These are phyloP conservation scores for Podospora australis DNA, from an alignment of 495 filamentous ascomycete genomes.

Conservation along the genomic window DNA sequence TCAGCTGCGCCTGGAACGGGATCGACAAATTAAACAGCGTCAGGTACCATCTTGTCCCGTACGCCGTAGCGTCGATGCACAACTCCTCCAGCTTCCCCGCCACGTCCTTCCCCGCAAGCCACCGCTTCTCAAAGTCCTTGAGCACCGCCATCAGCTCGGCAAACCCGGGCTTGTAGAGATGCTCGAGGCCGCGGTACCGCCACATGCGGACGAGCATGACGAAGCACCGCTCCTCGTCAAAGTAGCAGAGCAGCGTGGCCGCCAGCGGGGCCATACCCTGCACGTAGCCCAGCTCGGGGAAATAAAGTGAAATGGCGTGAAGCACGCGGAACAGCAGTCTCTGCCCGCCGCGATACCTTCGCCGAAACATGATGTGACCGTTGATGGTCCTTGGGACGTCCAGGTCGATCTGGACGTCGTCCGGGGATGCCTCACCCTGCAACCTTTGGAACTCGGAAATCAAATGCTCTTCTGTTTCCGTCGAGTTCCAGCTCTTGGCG, in stretches of 20 bases:
- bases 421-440: conserved; percentile 65
- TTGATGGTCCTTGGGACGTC: conserved; percentile 95
- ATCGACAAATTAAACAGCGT: conserved; percentile 97
- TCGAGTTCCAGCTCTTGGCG: conserved; percentile 56
- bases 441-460: conserved; percentile 62
- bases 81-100: conserved; percentile 72
- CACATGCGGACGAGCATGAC: conserved; percentile 92
- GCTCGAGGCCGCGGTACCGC: conserved; percentile 78
- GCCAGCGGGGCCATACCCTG: conserved; percentile 96
- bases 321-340: conserved; percentile 88
- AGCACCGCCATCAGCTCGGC: conserved; percentile 81
- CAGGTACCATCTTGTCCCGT: conserved; percentile 95
- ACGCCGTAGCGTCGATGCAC: conserved; percentile 77
- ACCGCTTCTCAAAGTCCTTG: conserved; percentile 78
- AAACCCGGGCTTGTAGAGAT: conserved; percentile 80
- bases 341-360: conserved; percentile 85
- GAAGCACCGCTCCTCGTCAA: conserved; percentile 89
- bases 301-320: conserved; percentile 83
- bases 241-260: conserved; percentile 92
- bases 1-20: conserved; percentile 92
- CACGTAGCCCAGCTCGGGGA: conserved; percentile 88
- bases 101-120: conserved; percentile 72
- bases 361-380: conserved; percentile 95
- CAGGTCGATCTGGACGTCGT: conserved; percentile 96
- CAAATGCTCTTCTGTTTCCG: conserved; percentile 63